Conservation (phyloP, 2,329 filamentous ascomycete species). For the Fulvia fulva region DNA sequence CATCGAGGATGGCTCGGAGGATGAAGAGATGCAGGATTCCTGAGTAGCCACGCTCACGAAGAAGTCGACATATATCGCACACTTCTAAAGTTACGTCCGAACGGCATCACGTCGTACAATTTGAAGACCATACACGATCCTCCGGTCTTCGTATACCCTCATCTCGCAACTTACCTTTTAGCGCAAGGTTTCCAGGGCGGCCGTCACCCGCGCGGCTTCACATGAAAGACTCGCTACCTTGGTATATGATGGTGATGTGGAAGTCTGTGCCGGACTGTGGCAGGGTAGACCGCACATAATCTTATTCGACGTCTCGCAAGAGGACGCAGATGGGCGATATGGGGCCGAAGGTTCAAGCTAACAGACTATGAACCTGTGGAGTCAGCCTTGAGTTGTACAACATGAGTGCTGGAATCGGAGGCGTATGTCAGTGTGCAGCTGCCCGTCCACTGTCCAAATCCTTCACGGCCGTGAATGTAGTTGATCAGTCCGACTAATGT, state of each 20-base stretch:
- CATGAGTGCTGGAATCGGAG: slow-evolving; percentile 21
- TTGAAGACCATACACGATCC: neutral
- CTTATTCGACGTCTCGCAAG: neutral
- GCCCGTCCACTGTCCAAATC: slow-evolving; percentile 18
- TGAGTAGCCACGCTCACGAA: slow-evolving; percentile 13
- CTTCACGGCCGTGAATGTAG: slow-evolving; percentile 16
- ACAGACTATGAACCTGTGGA: slow-evolving; percentile 16
- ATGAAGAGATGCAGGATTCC: slow-evolving; percentile 28
- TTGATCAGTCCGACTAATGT: slow-evolving; percentile 18
- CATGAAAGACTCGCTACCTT: slow-evolving; percentile 1
- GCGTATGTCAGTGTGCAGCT: slow-evolving; percentile 29
- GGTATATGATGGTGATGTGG: slow-evolving; percentile 8
- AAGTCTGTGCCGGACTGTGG: neutral
- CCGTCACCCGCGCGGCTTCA: slow-evolving; percentile 11
- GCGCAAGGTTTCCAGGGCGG: slow-evolving; percentile 13
- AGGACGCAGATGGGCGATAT: slow-evolving; percentile 11
- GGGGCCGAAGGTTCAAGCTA: slow-evolving; percentile 23
- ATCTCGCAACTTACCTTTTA: neutral
- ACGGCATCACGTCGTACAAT: neutral
- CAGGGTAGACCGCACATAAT: neutral
- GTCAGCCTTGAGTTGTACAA: slow-evolving; percentile 18
- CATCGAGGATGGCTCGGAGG: slow-evolving; percentile 29
- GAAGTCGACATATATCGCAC: no score
- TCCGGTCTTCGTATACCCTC: neutral
- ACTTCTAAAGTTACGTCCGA: neutral